Evolutionary conservation across 495 filamentous ascomycete genomes (phyloP), one percentile per base, ranked within the genome.

Genomic region (Penicillium parvum): DNA sequence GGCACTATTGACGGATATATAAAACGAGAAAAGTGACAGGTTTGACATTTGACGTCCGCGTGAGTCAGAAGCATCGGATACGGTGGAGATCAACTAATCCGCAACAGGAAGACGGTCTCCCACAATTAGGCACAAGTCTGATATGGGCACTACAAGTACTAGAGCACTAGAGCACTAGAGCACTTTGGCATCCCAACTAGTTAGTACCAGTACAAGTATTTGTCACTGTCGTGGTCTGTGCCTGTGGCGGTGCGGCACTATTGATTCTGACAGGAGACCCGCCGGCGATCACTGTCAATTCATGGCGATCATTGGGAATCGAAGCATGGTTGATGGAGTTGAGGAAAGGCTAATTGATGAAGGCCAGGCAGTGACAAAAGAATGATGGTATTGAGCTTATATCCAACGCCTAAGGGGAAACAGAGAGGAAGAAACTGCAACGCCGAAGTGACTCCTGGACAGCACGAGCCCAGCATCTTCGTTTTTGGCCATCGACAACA

Each of bases 181-280:
- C n/a, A n/a, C n/a, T n/a, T n/a, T n/a, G n/a, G n/a, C n/a, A n/a
- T n/a, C n/a, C n/a, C n/a, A n/a, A n/a, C n/a, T n/a, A 30, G 12
- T 12, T 25, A 26, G 26, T 22, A 28, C 19, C 26, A 19, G 8
- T 32, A 5, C 20, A 42, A 40, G 38, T 52, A 60, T 58, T 60
- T 58, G 54, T 60, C 54, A 58, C 19, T n/a, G 38, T 16, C 29
- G n/a, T 34, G 28, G 44, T 47, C 40, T 37, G 44, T 48, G 45
- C 47, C 38, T 60, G 57, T 60, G 57, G 54, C 57, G 57, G 57
- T 58, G 54, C 53, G 41, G 30, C 32, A 47, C 50, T 60, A 58
- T 58, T 40, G 54, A 60, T 55, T 58, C 14, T 45, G 42, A 52
- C 41, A 49, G 43, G 46, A 17, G 39, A 44, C 32, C 37, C 27